Base-by-base conservation (phyloP, 1,139 yeast genomes). In the Sugiyamaella castrensis region DNA sequence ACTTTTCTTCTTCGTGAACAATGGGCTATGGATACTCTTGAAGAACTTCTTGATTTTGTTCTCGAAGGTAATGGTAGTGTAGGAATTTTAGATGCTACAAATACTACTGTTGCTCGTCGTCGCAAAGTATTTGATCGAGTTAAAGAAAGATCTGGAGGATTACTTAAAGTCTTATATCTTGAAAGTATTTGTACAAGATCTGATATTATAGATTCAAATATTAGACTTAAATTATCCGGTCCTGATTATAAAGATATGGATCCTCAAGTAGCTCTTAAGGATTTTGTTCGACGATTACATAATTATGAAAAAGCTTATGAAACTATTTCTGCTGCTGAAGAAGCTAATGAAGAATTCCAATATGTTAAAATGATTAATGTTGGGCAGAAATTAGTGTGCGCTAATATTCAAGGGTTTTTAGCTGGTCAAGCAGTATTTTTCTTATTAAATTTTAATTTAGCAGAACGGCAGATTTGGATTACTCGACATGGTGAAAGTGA, bases 1-100 rank as follows among this genome's bases (percentile, higher is more conserved):
- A 81, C 85, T 26, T 81, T 81, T 11, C 72, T 76, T 28, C 72
- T 89, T 45, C 77, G 98, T 53, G 98, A 92, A 59, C 80, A 84
- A 65, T 91, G 98, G 97, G 98, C 98, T 0, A 83, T 86, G 82
- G 96, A 91, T 57, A 92, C 98, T 0, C 72, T 92, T 52, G 95
- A 88, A 53, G 87, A 85, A 61, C 70, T 92, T 53, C 73, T 92
- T 35, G 94, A 88, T 60, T 91, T 87, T 66, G 79, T 92, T 5
- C 68, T 88, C 47, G 76, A 79, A 27, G 95, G 91, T 0, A 80
- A 82, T 30, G 98, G 98, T 1, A 83, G 91, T 3, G 97, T 91
- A 11, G 98, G 97, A 1, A 88, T 92, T 12, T 84, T 92, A 62
- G 98, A 92, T 69, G 98, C 98, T 1, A 89, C 96, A 4, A 92